Evolutionary conservation across 768 basidiomycete genomes (phyloP), one percentile per base, ranked within the genome.

Genomic region (Erythrobasidium yunnanense): DNA sequence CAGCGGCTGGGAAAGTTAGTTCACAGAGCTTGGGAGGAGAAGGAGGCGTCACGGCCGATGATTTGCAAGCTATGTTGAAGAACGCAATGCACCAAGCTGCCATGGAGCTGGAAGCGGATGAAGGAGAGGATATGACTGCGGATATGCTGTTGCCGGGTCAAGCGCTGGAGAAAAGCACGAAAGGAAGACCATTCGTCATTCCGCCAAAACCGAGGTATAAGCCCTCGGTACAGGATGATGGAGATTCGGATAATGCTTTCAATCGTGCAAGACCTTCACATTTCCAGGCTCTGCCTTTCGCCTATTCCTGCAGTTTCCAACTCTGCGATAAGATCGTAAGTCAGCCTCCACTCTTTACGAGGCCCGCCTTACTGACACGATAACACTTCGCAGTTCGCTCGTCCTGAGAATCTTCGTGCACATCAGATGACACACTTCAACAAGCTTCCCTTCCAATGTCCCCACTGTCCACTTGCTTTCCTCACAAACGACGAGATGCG

Each of bases 51-150:
- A 51, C 49, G 29, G 60, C 60, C 5, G 32, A 50, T 30, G 60
- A 63, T 23, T 32, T 63, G 22, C 60, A 63, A 32, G 49, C 46
- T n/a, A 63, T 63, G 60, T 30, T 63, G 4, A 25, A 63, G 33
- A 49, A 29, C 18, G 60, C 60, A 18, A 63, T 63, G 60, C 46
- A 38, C 45, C 60, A 63, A 38, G 60, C 60, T 2, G 60, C 60
- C 4, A 23, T 63, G 4, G 60, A 63, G 25, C 15, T 63, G 2
- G 60, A 63, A 34, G 4, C 29, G 49, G 60, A 49, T 11, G 45
- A 63, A 49, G 47, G 33, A 32, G 60, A 63, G 35, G 38, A 58
- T 35, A 46, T 45, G 13, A 42, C 38, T n/a, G n/a, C 38, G 11
- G 38, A 42, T 11, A n/a, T 42, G 38, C n/a, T n/a, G n/a, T n/a